Evolutionary conservation across 2,329 filamentous ascomycete genomes (phyloP), one percentile per base, ranked within the genome.

Genomic region (Fusarium incarnatum): DNA sequence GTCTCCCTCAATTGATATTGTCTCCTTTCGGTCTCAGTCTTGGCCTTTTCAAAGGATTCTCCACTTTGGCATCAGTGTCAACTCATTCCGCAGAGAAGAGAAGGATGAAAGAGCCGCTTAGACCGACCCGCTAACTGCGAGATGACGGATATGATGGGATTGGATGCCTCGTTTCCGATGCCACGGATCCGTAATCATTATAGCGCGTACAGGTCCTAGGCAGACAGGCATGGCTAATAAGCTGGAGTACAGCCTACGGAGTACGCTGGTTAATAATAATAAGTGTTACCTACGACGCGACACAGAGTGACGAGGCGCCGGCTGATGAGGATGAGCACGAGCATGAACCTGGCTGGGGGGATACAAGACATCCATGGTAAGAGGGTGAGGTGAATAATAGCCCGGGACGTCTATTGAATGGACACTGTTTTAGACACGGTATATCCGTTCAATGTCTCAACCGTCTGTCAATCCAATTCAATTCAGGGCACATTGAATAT

Each of bases 81-180:
- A 69, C 56, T 54, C 54, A 53, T 44, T 53, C 53, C 40, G 45
- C 49, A 54, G 54, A 46, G 22, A 28, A 54, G 40, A 48, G 52
- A 68, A 56, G 67, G 48, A 52, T 54, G 54, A 47, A 34, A 49
- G 53, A 62, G 53, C 44, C 48, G 67, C 58, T 50, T 63, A 63
- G 52, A 57, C 66, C 34, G 68, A 61, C 67, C 67, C 68, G 59
- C 68, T 53, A 52, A 50, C 48, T 20, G 48, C 22, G 32, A 52
- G 48, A 52, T 27, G 48, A 52, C 37, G 48, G 32, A 13, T n/a
- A 40, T n/a, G 40, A 41, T 41, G 28, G 34, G 62, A 50, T 59
- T 52, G 54, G 47, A 60, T 71, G 63, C 58, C 63, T 65, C 45
- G 55, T 71, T 67, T 65, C 59, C 68, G 57, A 61, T 71, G 52